Base-by-base conservation (phyloP, 1,139 yeast genomes). In the Debaryomyces coudertii region DNA sequence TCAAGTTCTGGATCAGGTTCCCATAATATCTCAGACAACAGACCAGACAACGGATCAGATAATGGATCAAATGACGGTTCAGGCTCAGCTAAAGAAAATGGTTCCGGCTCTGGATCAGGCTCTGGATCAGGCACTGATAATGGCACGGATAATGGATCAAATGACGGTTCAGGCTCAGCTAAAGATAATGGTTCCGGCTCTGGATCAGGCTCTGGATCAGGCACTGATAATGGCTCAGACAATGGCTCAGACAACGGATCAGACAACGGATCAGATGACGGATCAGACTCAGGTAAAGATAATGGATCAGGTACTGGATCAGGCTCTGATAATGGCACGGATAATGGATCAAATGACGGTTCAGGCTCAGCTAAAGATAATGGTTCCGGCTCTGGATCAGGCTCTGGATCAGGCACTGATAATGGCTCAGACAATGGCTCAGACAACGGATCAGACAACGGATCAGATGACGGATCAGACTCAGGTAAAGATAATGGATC, bases 111-210 rank as follows among this genome's bases (percentile, higher is more conserved):
- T 43, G 71, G 69, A 44, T 57, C 63, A 38, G 51, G 54, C 40
- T 53, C 54, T 29, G 55, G 54, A 29, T 56, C 62, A 46, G 62
- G 67, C 44, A 61, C 59, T 27, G 57, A 65, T 20, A 58, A 68
- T 50, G 34, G 16, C 8, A 6, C 34, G n/a, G 34, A 12, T n/a
- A 12, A 12, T 5, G 34, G 34, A 4, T 29, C 16, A 12, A 16
- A 16, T 14, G 5, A 12, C 5, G 34, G 34, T n/a, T 29, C 34
- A 7, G 34, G 16, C 12, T 4, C 4, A 3, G 29, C 7, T 4
- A 4, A 4, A 27, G 29, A 15, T 29, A 12, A 12, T 16, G 16
- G 34, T 3, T 29, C 34, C 5, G 34, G 34, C 12, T 29, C 34
- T 4, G 34, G 16, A 4, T 29, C 34, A 29, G 34, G 34, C n/a